Conservation (phyloP, 805 yeast genomes). For the Saturnispora quitensis region DNA sequence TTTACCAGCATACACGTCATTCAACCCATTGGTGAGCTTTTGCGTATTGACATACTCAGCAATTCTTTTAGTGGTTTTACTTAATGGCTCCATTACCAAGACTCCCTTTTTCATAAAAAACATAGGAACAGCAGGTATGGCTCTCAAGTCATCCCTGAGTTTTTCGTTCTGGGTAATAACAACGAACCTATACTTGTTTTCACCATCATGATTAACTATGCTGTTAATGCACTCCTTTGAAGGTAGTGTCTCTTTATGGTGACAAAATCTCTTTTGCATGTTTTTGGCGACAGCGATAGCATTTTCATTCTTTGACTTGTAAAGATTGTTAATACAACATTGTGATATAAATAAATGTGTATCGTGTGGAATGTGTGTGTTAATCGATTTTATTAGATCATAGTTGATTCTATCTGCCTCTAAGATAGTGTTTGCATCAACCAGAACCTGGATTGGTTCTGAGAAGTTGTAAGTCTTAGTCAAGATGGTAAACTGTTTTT, state of each 20-base stretch:
- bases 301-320: constrained; percentile 56
- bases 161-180: constrained; percentile 77
- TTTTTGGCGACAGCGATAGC: constrained; percentile 82
- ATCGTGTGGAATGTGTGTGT: constrained; percentile 75
- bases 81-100: constrained; percentile 91
- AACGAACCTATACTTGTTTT: constrained; percentile 82
- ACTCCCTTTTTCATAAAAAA: constrained; percentile 84
- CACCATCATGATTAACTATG: constrained; percentile 60
- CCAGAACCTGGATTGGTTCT: constrained; percentile 84
- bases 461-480: constrained; percentile 83
- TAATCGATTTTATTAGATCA: constrained; percentile 73
- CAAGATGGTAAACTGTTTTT: constrained; percentile 84
- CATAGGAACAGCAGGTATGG: constrained; percentile 83
- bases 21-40: constrained; percentile 73
- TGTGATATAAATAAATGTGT: constrained; percentile 90
- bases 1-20: constrained; percentile 47
- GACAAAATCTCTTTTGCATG: constrained; percentile 85
- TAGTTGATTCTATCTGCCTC: constrained; percentile 59
- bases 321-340: constrained; percentile 85
- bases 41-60: constrained; percentile 46
- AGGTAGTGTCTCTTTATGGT: constrained; percentile 50
- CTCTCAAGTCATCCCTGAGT: constrained; percentile 59
- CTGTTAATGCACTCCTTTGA: constrained; percentile 67
- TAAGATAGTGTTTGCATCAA: constrained; percentile 71
- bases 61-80: constrained; percentile 52